Conservation (phyloP, 306 rosid species). For the Cucumis cinereus region DNA sequence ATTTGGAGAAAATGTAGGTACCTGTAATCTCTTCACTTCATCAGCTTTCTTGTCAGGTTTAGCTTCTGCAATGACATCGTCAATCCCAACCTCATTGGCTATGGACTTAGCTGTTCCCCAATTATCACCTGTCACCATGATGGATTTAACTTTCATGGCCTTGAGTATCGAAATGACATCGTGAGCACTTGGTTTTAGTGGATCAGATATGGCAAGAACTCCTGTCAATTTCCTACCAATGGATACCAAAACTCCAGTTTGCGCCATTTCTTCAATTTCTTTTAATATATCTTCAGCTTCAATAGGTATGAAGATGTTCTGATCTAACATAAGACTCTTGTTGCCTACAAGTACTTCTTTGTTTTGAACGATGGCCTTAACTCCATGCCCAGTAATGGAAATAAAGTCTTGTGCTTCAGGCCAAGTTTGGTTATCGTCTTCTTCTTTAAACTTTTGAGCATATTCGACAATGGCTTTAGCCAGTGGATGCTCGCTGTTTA, state of each 20-base stretch:
- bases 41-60: slow-evolving; percentile 58
- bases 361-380: slow-evolving; percentile 31
- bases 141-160: slow-evolving; percentile 52
- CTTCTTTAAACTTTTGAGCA: slow-evolving; percentile 41
- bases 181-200: slow-evolving; percentile 59
- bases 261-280: slow-evolving; percentile 69
- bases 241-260: slow-evolving; percentile 59
- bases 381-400: slow-evolving; percentile 72
- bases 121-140: slow-evolving; percentile 85
- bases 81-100: slow-evolving; percentile 65
- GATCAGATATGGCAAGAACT: slow-evolving; percentile 64
- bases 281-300: slow-evolving; percentile 44
- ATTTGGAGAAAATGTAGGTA: slow-evolving; percentile 5
- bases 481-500: slow-evolving; percentile 77
- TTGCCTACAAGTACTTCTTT: slow-evolving; percentile 38
- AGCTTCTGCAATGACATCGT: slow-evolving; percentile 61
- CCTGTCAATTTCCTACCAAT: slow-evolving; percentile 45
- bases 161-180: slow-evolving; percentile 61
- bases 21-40: slow-evolving; percentile 59
- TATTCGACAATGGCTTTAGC: slow-evolving; percentile 70
- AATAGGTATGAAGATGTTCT: slow-evolving; percentile 26
- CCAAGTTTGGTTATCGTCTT: slow-evolving; percentile 32
- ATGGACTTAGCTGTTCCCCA: slow-evolving; percentile 86
- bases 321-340: slow-evolving; percentile 49
- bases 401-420: slow-evolving; percentile 51